These are phyloP conservation scores for Ajuga chamaepitys DNA, from an alignment of 257 asterid genomes.

Conservation along the genomic window DNA sequence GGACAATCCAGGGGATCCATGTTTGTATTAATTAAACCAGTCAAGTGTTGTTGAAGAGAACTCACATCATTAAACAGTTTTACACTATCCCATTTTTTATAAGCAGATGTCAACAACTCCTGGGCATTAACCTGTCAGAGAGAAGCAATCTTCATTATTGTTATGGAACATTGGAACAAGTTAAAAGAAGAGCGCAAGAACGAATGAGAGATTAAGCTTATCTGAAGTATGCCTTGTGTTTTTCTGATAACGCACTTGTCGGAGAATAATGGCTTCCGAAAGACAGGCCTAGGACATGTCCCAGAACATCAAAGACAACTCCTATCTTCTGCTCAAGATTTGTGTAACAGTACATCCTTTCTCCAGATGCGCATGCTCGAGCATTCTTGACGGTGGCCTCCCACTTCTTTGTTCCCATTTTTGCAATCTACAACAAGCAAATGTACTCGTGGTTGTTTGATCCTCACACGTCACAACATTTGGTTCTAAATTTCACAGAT, in stretches of 20 bases:
- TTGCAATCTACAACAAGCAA: conserved; percentile 18
- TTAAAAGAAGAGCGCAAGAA: too few relatives aligned
- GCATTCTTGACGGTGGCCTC: conserved; percentile 73
- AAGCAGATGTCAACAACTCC: conserved; percentile 32
- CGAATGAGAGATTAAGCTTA: conserved; percentile 38
- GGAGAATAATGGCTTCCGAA: conserved; percentile 48
- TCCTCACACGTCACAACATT: too few relatives aligned
- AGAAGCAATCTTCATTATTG: not conserved
- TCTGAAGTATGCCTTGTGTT: conserved; percentile 43
- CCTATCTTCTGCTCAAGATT: conserved; percentile 51
- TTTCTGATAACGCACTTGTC: conserved; percentile 16
- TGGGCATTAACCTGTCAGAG: conserved; percentile 30
- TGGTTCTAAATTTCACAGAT: not conserved
- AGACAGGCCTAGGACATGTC: conserved; percentile 59
- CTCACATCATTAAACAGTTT: conserved; percentile 17
- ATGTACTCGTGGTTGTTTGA: too few relatives aligned
- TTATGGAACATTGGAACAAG: not conserved
- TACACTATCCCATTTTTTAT: conserved; percentile 19
- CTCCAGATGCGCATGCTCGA: conserved; percentile 47
- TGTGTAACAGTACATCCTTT: conserved; percentile 23
- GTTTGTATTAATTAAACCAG: not conserved
- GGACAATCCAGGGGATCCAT: too few relatives aligned
- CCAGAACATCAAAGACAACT: conserved; percentile 69
- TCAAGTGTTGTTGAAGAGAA: conserved; percentile 14
- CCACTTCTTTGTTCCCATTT: conserved; percentile 59